Evolutionary conservation across 78 protist species (phyloP).

Genomic region (Dictyostelium capitatum): DNA sequence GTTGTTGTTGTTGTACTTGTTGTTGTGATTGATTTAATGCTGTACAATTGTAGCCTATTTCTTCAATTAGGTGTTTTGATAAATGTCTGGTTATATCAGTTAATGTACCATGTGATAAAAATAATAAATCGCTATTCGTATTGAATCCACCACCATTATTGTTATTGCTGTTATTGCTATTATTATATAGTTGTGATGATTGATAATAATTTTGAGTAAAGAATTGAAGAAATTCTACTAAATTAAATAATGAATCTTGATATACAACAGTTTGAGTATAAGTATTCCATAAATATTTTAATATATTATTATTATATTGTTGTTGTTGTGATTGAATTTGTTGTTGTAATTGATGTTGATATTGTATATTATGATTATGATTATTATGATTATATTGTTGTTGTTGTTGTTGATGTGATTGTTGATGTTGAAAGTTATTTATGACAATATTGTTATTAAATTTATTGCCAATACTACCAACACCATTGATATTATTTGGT

Average conservation of each 20-base stretch:
- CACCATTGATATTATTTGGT: too few relatives aligned
- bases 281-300: conserved; percentile 30
- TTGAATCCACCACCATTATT: background rate
- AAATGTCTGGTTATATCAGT: conserved; percentile 35
- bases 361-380: background rate
- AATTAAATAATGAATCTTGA: conserved; percentile 55
- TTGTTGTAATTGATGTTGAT: background rate
- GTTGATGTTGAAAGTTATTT: too few relatives aligned
- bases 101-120: conserved; percentile 30
- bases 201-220: conserved; percentile 30
- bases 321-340: conserved; percentile 13
- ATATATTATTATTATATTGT: background rate
- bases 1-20: conserved; percentile 6
- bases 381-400: background rate
- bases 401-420: background rate
- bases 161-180: background rate
- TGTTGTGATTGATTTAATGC: conserved; percentile 5
- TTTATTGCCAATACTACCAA: too few relatives aligned
- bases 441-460: too few relatives aligned
- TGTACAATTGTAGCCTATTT: conserved; percentile 9
- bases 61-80: conserved; percentile 50
- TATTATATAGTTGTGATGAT: background rate
- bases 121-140: conserved; percentile 22
- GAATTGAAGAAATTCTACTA: conserved; percentile 51
- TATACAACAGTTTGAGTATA: conserved; percentile 56